A percentile compares a stretch with the other conserved stretches of the same genome.
phyloP scores from a whole-genome alignment of 1,284 basidiomycete species.

The Erythrobasidium hasegawianum region DNA sequence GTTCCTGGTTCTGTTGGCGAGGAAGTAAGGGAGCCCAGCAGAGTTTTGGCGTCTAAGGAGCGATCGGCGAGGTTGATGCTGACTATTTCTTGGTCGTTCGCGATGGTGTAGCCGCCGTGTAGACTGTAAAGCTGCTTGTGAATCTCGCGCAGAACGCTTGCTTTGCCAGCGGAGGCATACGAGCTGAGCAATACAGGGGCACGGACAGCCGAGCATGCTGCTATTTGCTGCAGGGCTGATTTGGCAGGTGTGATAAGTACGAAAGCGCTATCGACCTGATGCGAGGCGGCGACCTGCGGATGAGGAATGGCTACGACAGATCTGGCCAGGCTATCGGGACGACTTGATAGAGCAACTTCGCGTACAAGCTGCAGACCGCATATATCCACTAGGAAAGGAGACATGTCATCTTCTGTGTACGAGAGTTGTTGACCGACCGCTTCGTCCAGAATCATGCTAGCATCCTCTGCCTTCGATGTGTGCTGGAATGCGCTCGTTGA shows the following conservation, averaged over 20 bases:
- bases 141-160: slow-evolving; percentile 73
- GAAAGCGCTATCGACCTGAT: slow-evolving; percentile 51
- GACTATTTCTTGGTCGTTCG: slow-evolving; percentile 61
- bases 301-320: slow-evolving; percentile 26
- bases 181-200: slow-evolving; percentile 82
- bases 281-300: background rate
- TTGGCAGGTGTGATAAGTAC: slow-evolving; percentile 66
- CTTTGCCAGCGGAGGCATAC: slow-evolving; percentile 84
- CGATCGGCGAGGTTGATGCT: slow-evolving; percentile 89
- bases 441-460: slow-evolving; percentile 1
- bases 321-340: background rate
- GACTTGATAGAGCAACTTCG: slow-evolving; percentile 1
- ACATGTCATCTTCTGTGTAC: background rate
- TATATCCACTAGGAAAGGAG: slow-evolving; percentile 3
- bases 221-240: slow-evolving; percentile 61
- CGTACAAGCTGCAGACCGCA: slow-evolving; percentile 9
- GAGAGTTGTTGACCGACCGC: background rate
- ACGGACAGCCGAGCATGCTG: slow-evolving; percentile 63
- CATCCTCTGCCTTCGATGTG: background rate
- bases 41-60: slow-evolving; percentile 86
- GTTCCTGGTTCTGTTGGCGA: slow-evolving; percentile 78
- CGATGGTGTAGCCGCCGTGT: slow-evolving; percentile 54
- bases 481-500: too few relatives aligned
- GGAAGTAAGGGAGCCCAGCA: slow-evolving; percentile 90
- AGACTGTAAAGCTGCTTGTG: slow-evolving; percentile 57